phyloP scores from a whole-genome alignment of 441 rosid genomes.

The Pelargonium myrrhifolium region DNA sequence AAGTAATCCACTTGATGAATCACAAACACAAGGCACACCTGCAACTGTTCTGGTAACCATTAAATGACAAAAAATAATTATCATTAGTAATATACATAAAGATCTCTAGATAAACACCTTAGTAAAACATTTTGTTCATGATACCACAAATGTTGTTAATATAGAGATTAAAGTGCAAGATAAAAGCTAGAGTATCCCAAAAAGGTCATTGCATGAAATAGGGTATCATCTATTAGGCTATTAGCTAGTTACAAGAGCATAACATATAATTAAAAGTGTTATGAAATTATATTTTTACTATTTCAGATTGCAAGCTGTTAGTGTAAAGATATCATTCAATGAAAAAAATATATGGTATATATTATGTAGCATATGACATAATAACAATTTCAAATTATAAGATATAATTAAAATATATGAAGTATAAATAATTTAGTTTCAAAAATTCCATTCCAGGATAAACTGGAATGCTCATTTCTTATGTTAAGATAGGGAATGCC shows the following conservation, averaged over 20 bases:
- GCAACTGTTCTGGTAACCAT: constrained; percentile 7
- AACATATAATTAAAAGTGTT: too few species aligned
- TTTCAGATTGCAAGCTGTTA: too few species aligned
- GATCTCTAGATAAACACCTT: neutral
- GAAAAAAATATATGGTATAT: too few species aligned
- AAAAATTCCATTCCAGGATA: too few species aligned
- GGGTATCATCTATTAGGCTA: neutral
- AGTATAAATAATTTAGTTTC: too few species aligned
- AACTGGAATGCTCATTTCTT: too few species aligned
- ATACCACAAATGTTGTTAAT: neutral
- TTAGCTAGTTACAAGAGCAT: neutral
- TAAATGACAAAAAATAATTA: neutral
- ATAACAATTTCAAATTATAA: too few species aligned
- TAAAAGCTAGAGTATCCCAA: neutral
- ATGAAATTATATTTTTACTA: too few species aligned
- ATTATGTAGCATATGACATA: too few species aligned
- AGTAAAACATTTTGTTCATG: constrained; percentile 3
- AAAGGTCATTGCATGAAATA: neutral
- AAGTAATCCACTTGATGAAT: constrained; percentile 1
- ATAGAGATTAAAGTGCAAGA: neutral
- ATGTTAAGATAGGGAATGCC: too few species aligned
- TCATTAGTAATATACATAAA: neutral
- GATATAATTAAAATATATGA: too few species aligned
- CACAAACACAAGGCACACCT: constrained; percentile 7
- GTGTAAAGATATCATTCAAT: too few species aligned